These are phyloP conservation scores for Penicilliopsis zonata DNA, from an alignment of 495 filamentous ascomycete species.

Conservation along the genomic window DNA sequence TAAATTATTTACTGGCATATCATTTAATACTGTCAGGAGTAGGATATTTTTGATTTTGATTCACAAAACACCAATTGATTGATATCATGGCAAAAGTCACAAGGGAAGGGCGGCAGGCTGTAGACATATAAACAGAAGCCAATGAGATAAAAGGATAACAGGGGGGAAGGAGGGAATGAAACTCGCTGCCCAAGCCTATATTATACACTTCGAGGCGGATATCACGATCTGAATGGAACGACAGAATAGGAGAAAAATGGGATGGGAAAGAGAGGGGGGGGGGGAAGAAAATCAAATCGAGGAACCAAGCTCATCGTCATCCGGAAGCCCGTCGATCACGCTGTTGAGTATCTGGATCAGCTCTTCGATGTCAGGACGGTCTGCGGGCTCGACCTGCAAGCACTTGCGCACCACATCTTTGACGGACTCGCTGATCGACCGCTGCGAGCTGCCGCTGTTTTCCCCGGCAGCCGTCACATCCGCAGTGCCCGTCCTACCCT, in stretches of 20 bases:
- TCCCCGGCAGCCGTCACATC: constrained; percentile 10
- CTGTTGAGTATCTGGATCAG: constrained; percentile 69
- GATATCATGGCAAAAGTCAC: no score
- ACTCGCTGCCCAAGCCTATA: background rate
- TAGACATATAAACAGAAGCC: constrained; percentile 3
- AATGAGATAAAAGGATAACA: background rate
- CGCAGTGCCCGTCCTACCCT: constrained; percentile 28
- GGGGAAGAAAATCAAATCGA: constrained; percentile 10
- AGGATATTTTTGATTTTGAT: no score
- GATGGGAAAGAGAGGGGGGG: background rate
- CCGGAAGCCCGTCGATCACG: constrained; percentile 61
- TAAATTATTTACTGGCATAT: background rate
- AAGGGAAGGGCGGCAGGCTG: no score
- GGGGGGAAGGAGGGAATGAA: background rate
- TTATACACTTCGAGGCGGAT: background rate
- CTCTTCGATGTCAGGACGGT: constrained; percentile 84
- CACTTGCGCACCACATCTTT: constrained; percentile 81
- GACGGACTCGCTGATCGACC: constrained; percentile 69
- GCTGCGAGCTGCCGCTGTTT: constrained; percentile 12
- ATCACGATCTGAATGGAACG: constrained; percentile 5
- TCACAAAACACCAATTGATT: no score
- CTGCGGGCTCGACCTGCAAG: constrained; percentile 81
- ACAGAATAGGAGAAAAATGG: background rate
- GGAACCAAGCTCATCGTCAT: constrained; percentile 42
- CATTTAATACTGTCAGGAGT: background rate